phyloP scores from a whole-genome alignment of 352 stramenopile species.

The Pythium angustatum region DNA sequence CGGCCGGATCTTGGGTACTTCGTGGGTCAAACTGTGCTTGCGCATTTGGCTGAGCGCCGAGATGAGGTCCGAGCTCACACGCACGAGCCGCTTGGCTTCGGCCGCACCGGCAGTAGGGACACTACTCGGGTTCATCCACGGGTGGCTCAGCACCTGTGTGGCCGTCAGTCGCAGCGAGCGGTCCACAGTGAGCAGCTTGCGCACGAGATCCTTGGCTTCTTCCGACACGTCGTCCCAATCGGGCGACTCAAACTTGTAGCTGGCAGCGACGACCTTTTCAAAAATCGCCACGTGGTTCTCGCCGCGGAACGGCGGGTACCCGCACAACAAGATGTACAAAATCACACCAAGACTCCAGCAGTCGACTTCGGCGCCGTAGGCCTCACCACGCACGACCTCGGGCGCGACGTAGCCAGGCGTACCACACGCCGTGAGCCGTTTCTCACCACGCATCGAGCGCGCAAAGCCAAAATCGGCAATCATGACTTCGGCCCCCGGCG shows the following conservation, averaged over 20 bases:
- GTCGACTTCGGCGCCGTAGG: conserved; percentile 90
- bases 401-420: conserved; percentile 93
- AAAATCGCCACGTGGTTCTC: conserved; percentile 72
- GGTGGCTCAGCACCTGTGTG: conserved; percentile 65
- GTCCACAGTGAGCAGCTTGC: conserved; percentile 90
- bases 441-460: conserved; percentile 53
- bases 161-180: conserved; percentile 70
- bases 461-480: conserved; percentile 92
- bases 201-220: conserved; percentile 95
- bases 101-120: conserved; percentile 27
- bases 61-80: conserved; percentile 58
- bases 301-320: conserved; percentile 88
- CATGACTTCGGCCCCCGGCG: conserved; percentile 73
- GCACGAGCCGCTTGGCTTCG: conserved; percentile 29
- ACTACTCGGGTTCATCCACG: conserved; percentile 70
- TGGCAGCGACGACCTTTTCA: conserved; percentile 70
- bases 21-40: conserved; percentile 70
- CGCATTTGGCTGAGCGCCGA: conserved; percentile 74
- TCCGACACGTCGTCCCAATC: conserved; percentile 95
- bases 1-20: conserved; percentile 63
- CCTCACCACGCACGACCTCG: conserved; percentile 88
- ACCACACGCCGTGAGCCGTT: conserved; percentile 68
- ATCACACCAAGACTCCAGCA: conserved; percentile 95
- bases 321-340: conserved; percentile 93
- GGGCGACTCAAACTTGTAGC: conserved; percentile 90